These are phyloP conservation scores for Cladorrhinum sp. DNA, from an alignment of 2,329 filamentous ascomycete genomes.

Conservation along the genomic window DNA sequence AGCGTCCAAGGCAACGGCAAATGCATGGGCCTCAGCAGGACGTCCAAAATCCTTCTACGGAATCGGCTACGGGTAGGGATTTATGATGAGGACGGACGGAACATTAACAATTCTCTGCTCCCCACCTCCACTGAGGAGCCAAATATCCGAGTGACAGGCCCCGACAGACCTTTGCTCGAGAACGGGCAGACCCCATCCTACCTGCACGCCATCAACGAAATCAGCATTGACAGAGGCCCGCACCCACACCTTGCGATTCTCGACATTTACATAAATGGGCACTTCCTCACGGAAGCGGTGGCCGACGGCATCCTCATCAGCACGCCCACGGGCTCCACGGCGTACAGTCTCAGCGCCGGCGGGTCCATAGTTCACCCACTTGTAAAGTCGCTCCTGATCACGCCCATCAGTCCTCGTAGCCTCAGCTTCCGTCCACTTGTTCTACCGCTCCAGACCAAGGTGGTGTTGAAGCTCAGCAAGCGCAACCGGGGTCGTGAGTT, in stretches of 20 bases:
- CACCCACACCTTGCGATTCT: conserved; percentile 89
- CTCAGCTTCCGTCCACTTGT: conserved; percentile 90
- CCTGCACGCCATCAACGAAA: conserved; percentile 83
- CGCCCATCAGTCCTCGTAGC: conserved; percentile 89
- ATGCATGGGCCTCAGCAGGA: conserved; percentile 70
- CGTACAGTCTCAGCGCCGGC: conserved; percentile 89
- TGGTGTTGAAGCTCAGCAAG: conserved; percentile 76
- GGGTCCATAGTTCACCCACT: conserved; percentile 93
- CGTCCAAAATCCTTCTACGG: conserved; percentile 78
- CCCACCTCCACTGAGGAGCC: conserved; percentile 44
- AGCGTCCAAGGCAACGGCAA: conserved; percentile 78
- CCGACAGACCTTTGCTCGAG: not conserved
- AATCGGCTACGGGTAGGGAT: conserved; percentile 85
- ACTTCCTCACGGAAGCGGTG: conserved; percentile 88
- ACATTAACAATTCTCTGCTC: conserved; percentile 53
- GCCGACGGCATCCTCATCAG: conserved; percentile 93
- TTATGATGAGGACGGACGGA: conserved; percentile 65
- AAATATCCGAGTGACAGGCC: conserved; percentile 17
- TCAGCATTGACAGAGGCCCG: conserved; percentile 86
- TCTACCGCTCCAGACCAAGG: conserved; percentile 78
- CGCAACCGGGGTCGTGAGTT: conserved; percentile 74
- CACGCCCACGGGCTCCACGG: conserved; percentile 91
- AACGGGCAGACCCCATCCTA: conserved; percentile 27
- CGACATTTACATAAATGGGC: conserved; percentile 83
- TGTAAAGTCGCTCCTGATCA: conserved; percentile 83